Base-by-base conservation (phyloP, 345 rosid genomes). In the Barbarea vulgaris region DNA sequence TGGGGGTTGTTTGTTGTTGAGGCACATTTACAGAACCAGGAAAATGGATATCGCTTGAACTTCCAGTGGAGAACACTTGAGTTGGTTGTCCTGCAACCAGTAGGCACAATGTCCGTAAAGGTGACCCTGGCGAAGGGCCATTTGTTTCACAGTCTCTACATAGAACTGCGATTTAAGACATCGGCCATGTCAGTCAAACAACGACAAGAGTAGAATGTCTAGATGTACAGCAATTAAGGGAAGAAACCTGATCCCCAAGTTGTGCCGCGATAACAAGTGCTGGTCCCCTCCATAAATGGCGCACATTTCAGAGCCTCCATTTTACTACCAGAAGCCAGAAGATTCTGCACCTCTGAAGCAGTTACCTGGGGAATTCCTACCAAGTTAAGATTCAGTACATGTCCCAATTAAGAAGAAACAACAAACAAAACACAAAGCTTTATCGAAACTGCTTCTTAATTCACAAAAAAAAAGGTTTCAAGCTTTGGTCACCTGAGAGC, bases 241-340 rank as follows among this genome's bases (percentile, higher is more conserved):
- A 77, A 78, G 69, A 69, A 74, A 96, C 99, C 98, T 96, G 96
- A 59, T 96, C 85, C 27, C 98, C 99, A 72, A 96, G 91, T 75
- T 93, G 98, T 27, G 98, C 88, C 1, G 99, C 94, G 54, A 96
- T 91, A 68, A 96, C 89, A 78, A 96, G 94, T 28, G 99, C 98
- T 52, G 93, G 98, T 79, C 99, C 99, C n/a, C n/a, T n/a, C 99
- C 99, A 96, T 74, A 96, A 80, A 82, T 87, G 94, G 68, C 99
- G 99, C 98, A 81, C 82, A 79, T 51, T 83, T 86, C 44, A 96
- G 52, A 76, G 98, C 98, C 80, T 96, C 97, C 73, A 70, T 80
- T 81, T 89, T 96, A 68, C 85, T 88, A 81, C 99, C 99, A 83
- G 97, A 88, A 74, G 93, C 97, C 75, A 96, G 87, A 74, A 96